phyloP scores from a whole-genome alignment of 306 rosid genomes.

The Trifolium pratense region DNA sequence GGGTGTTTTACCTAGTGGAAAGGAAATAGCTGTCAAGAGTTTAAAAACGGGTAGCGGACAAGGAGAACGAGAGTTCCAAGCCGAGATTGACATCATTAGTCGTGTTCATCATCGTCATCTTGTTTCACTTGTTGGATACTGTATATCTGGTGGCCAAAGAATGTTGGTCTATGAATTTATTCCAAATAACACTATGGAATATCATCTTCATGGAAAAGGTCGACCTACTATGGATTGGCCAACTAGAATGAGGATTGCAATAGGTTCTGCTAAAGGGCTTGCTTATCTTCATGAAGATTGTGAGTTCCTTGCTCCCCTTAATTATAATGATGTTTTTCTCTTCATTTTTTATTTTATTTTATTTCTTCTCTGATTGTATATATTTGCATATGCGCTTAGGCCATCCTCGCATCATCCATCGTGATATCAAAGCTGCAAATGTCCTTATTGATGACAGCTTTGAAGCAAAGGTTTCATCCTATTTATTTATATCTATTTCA shows the following conservation, averaged over 20 bases:
- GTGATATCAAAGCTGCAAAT: slow-evolving; percentile 90
- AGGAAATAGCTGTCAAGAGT: slow-evolving; percentile 82
- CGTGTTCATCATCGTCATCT: slow-evolving; percentile 90
- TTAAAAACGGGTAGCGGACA: slow-evolving; percentile 74
- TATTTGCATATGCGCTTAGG: slow-evolving; percentile 53
- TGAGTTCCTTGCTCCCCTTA: slow-evolving; percentile 45
- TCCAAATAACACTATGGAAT: slow-evolving; percentile 61
- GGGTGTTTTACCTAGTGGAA: slow-evolving; percentile 81
- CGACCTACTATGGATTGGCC: slow-evolving; percentile 79
- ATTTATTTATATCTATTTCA: slow-evolving; percentile 4
- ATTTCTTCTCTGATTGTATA: neutral
- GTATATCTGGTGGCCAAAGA: slow-evolving; percentile 72
- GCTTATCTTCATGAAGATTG: slow-evolving; percentile 92
- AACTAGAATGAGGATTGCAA: slow-evolving; percentile 70
- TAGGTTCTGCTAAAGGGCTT: slow-evolving; percentile 87
- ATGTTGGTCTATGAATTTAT: slow-evolving; percentile 86
- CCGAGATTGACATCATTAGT: slow-evolving; percentile 86
- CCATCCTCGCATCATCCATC: slow-evolving; percentile 84
- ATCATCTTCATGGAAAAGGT: slow-evolving; percentile 71
- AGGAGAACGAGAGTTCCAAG: slow-evolving; percentile 84
- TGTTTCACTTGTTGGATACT: slow-evolving; percentile 80
- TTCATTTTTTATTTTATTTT: neutral
- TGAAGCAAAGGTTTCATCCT: slow-evolving; percentile 80
- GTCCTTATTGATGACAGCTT: slow-evolving; percentile 76
- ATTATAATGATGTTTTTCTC: neutral